Percentiles rank a stretch among this genome's conserved stretches.
Evolutionary conservation across 2,329 filamentous ascomycete genomes (phyloP).

Genomic region (Sporothrix phasma): DNA sequence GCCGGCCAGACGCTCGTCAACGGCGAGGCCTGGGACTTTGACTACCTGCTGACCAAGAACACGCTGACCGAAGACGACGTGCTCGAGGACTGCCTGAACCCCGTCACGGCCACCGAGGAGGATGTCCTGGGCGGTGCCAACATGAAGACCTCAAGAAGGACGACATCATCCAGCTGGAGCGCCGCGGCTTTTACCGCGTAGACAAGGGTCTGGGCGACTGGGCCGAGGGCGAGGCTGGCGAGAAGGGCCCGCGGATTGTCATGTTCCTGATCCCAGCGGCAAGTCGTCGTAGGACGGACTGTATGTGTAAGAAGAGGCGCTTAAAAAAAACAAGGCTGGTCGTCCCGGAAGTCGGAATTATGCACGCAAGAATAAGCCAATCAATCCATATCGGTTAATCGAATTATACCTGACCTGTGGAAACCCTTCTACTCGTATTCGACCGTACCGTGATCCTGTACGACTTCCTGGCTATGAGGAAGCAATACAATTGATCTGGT

Average conservation of each 20-base stretch:
- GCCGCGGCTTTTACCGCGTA: slow-evolving; percentile 83
- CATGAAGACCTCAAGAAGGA: slow-evolving; percentile 69
- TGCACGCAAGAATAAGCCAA: not conserved
- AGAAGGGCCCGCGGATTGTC: slow-evolving; percentile 40
- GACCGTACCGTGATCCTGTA: too few species aligned
- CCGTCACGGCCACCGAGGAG: slow-evolving; percentile 62
- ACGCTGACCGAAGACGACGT: slow-evolving; percentile 82
- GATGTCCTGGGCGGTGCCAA: slow-evolving; percentile 73
- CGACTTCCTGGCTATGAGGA: too few species aligned
- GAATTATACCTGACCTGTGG: not conserved
- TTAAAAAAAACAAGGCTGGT: not conserved
- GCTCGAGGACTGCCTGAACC: slow-evolving; percentile 73
- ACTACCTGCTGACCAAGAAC: slow-evolving; percentile 92
- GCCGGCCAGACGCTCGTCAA: slow-evolving; percentile 67
- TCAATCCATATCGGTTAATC: too few species aligned
- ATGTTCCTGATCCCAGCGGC: slow-evolving; percentile 50
- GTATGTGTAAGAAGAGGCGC: not conserved
- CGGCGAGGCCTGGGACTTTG: slow-evolving; percentile 86
- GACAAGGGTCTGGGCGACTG: slow-evolving; percentile 52
- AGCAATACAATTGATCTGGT: too few species aligned
- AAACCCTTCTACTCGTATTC: too few species aligned
- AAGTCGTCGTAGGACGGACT: slow-evolving; percentile 26
- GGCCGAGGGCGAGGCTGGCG: slow-evolving; percentile 39
- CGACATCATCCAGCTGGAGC: slow-evolving; percentile 91
- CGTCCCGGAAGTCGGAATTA: not conserved